phyloP scores from a whole-genome alignment of 371 early-diverging fungal species.

The Mucor sp. region DNA sequence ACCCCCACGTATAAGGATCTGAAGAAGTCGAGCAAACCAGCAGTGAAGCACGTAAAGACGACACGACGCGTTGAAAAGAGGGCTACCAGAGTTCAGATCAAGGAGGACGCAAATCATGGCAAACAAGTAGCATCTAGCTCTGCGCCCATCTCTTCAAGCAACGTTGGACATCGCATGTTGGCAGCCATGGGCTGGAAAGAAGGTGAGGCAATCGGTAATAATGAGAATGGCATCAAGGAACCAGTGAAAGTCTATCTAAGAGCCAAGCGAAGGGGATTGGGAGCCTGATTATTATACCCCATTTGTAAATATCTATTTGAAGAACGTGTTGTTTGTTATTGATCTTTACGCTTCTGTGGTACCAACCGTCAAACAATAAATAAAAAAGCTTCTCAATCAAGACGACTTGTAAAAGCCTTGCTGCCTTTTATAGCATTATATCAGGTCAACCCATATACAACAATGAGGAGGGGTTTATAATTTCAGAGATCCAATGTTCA shows the following conservation, averaged over 20 bases:
- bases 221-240: slow-evolving; percentile 76
- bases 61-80: neutral
- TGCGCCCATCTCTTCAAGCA: slow-evolving; percentile 63
- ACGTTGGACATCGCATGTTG: slow-evolving; percentile 82
- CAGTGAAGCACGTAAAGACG: neutral
- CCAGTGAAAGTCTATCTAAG: slow-evolving; percentile 87
- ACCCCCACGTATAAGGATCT: slow-evolving; percentile 7
- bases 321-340: neutral
- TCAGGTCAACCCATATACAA: neutral
- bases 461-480: neutral
- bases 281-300: slow-evolving; percentile 43
- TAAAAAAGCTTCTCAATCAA: neutral
- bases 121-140: slow-evolving; percentile 69
- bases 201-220: slow-evolving; percentile 79
- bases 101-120: slow-evolving; percentile 14
- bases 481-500: neutral
- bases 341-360: neutral
- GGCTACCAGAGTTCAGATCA: neutral
- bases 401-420: neutral
- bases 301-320: neutral
- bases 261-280: slow-evolving; percentile 74
- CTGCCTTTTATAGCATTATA: neutral
- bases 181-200: slow-evolving; percentile 82
- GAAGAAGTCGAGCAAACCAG: neutral
- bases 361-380: neutral